A percentile compares a stretch with the other conserved stretches of the same genome.
Evolutionary conservation across 1,284 basidiomycete genomes (phyloP).

Genomic region (Rhizoctonia solani): DNA sequence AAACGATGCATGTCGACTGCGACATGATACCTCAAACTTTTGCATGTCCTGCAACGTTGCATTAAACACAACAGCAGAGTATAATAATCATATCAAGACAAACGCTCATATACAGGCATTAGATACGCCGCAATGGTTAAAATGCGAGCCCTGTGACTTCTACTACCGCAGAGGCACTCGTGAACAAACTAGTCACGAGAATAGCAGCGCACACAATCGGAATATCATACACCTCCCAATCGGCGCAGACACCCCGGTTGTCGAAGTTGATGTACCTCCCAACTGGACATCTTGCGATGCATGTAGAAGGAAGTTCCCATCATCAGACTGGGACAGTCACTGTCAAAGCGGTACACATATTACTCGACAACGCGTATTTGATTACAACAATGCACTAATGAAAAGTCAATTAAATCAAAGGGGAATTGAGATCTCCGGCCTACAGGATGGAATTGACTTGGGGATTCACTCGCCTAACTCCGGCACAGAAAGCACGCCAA

Average conservation of each 20-base stretch:
- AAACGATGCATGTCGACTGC: neutral
- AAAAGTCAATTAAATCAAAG: slow-evolving; percentile 2
- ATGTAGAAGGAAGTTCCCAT: neutral
- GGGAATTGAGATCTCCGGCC: slow-evolving; percentile 4
- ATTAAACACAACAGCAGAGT: neutral
- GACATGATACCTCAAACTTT: slow-evolving; percentile 10
- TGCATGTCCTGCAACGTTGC: neutral
- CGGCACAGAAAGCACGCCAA: neutral
- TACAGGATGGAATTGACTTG: slow-evolving; percentile 4
- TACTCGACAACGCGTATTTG: neutral
- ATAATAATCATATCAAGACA: neutral
- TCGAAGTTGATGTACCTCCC: neutral
- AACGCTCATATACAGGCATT: neutral
- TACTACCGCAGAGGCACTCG: neutral
- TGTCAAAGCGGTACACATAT: neutral
- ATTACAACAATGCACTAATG: slow-evolving; percentile 6
- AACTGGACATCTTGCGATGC: slow-evolving; percentile 1
- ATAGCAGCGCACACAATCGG: neutral
- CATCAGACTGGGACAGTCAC: neutral
- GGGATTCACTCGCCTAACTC: neutral
- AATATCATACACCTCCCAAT: neutral
- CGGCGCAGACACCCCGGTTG: neutral
- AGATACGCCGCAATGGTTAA: neutral
- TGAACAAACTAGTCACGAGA: slow-evolving; percentile 17
- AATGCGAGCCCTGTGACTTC: neutral